Evolutionary conservation across 352 stramenopile species (phyloP).

Genomic region (Blastocystis sp.): DNA sequence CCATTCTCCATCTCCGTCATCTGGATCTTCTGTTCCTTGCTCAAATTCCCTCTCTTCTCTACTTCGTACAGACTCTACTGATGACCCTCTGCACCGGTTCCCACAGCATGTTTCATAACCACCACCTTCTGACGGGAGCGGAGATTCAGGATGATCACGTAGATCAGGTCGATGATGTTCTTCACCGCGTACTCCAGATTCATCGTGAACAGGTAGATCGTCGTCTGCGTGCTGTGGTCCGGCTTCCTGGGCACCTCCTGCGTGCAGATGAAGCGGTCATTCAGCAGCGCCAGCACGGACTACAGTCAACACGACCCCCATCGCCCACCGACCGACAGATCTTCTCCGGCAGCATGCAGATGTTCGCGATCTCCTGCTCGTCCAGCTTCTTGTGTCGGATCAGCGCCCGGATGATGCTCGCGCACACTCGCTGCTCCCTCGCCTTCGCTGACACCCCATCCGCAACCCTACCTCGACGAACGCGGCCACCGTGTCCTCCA

Average conservation of each 20-base stretch:
- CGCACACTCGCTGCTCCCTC: not conserved
- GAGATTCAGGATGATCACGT: constrained; percentile 38
- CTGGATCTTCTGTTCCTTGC: not conserved
- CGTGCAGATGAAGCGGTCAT: not conserved
- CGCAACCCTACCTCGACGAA: not conserved
- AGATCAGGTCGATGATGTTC: constrained; percentile 17
- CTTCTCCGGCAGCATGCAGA: constrained; percentile 34
- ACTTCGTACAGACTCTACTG: constrained; percentile 17
- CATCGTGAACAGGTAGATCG: constrained; percentile 24
- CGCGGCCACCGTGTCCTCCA: not conserved
- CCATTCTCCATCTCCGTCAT: constrained; percentile 34
- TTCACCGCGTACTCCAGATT: constrained; percentile 11
- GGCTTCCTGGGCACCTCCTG: constrained; percentile 32
- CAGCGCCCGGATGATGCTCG: not conserved
- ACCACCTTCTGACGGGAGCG: constrained; percentile 21
- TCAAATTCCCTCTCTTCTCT: not conserved
- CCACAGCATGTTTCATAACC: constrained; percentile 23
- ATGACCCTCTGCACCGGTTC: not conserved
- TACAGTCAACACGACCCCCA: not conserved
- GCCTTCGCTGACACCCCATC: not conserved
- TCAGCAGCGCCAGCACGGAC: constrained; percentile 12
- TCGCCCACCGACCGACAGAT: not conserved
- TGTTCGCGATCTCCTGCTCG: constrained; percentile 16
- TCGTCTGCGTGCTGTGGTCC: constrained; percentile 13
- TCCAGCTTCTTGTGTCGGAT: constrained; percentile 26